These are phyloP conservation scores for Arthrobotrys sinensis DNA, from an alignment of 2,329 filamentous ascomycete species.

Conservation along the genomic window DNA sequence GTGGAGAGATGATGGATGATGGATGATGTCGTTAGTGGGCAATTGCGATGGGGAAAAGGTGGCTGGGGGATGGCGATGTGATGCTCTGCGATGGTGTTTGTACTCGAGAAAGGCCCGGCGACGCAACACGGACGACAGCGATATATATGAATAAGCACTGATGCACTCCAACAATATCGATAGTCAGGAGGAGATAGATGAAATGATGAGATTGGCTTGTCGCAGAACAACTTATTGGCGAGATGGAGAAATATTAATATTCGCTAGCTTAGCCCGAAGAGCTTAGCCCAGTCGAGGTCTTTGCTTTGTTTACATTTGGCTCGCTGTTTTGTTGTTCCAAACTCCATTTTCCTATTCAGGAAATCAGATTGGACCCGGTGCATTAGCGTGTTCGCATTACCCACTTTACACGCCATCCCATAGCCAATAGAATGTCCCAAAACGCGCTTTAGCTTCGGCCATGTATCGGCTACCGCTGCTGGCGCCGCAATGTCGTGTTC, in stretches of 20 bases:
- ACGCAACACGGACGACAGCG: not conserved
- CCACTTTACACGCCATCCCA: constrained; percentile 33
- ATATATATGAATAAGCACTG: not conserved
- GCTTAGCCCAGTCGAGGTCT: constrained; percentile 2
- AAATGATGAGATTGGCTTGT: constrained; percentile 10
- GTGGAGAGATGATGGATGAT: not conserved
- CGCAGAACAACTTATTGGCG: constrained; percentile 33
- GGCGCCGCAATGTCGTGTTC: not conserved
- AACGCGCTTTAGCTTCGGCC: constrained; percentile 28
- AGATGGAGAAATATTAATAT: constrained; percentile 39
- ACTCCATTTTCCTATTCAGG: constrained; percentile 35
- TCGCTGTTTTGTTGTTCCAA: constrained; percentile 46
- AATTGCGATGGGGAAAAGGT: constrained; percentile 14
- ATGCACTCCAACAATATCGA: not conserved
- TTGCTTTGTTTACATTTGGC: constrained; percentile 52
- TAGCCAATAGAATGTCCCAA: constrained; percentile 8
- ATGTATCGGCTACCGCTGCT: constrained; percentile 41
- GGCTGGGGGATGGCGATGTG: constrained; percentile 26
- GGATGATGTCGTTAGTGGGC: no score
- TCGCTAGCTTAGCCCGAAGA: constrained; percentile 27
- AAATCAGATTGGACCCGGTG: constrained; percentile 41
- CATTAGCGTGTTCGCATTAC: constrained; percentile 37
- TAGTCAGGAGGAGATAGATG: constrained; percentile 7
- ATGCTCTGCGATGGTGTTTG: not conserved
- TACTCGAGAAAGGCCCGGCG: not conserved